These are phyloP conservation scores for Gymnopilus dilepis DNA, from an alignment of 768 basidiomycete genomes.

Conservation along the genomic window DNA sequence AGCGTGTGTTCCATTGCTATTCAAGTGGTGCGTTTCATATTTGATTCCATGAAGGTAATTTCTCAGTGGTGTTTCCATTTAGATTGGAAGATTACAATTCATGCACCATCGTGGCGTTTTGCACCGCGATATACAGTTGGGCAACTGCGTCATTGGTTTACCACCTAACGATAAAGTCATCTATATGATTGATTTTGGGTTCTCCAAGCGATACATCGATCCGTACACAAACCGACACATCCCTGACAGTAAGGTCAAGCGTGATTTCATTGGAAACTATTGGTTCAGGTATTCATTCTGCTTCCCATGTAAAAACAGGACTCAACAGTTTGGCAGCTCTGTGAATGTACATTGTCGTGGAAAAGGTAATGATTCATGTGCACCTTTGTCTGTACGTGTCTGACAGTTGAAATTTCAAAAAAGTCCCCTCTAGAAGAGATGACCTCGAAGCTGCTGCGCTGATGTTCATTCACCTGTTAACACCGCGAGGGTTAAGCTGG, in stretches of 20 bases:
- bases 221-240: slow-evolving; percentile 69
- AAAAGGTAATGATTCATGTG: slow-evolving; percentile 54
- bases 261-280: slow-evolving; percentile 84
- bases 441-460: slow-evolving; percentile 79
- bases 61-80: neutral
- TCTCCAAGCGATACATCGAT: slow-evolving; percentile 81
- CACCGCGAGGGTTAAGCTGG: slow-evolving; percentile 77
- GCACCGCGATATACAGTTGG: slow-evolving; percentile 81
- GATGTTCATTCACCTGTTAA: slow-evolving; percentile 82
- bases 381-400: slow-evolving; percentile 4
- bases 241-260: slow-evolving; percentile 65
- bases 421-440: slow-evolving; percentile 80
- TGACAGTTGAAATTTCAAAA: neutral
- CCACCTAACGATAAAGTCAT: slow-evolving; percentile 61
- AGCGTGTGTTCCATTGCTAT: slow-evolving; percentile 78
- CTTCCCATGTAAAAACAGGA: neutral
- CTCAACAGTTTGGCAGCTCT: slow-evolving; percentile 44
- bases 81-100: slow-evolving; percentile 75
- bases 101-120: slow-evolving; percentile 79
- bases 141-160: slow-evolving; percentile 73
- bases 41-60: neutral
- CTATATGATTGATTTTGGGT: slow-evolving; percentile 89
- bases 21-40: slow-evolving; percentile 62
- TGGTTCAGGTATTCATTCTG: slow-evolving; percentile 67
- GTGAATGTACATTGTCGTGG: slow-evolving; percentile 79